A percentile compares a stretch with the other conserved stretches of the same genome.
Evolutionary conservation across 306 rosid species (phyloP).

Genomic region (Glycine latifolia): DNA sequence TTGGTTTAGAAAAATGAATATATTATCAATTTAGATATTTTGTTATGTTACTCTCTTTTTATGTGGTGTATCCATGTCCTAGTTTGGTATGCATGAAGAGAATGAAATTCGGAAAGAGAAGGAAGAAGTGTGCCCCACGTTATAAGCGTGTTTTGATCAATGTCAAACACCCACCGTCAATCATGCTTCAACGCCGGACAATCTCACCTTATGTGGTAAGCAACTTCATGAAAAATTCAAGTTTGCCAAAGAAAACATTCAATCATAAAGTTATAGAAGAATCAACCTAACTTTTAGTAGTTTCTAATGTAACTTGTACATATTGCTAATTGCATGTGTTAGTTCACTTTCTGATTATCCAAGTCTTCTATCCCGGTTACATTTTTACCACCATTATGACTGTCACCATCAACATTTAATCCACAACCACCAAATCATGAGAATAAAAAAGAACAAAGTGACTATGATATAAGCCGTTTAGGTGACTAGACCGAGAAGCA

Average conservation of each 20-base stretch:
- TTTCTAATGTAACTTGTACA: not conserved
- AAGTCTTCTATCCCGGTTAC: not conserved
- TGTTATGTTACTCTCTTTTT: too few species aligned
- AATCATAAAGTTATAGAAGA: not conserved
- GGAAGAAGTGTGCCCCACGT: too few species aligned
- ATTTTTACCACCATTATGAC: not conserved
- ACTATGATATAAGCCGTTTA: not conserved
- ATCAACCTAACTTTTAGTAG: not conserved
- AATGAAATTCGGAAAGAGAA: not conserved
- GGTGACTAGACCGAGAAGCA: not conserved
- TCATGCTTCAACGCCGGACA: not conserved
- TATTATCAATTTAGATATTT: too few species aligned
- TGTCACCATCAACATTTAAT: not conserved
- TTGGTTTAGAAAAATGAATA: too few species aligned
- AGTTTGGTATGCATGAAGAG: not conserved
- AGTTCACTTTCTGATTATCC: not conserved
- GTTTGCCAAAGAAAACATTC: not conserved
- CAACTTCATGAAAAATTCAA: not conserved
- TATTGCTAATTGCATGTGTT: not conserved
- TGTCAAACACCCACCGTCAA: not conserved
- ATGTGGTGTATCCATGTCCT: too few species aligned
- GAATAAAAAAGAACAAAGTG: not conserved
- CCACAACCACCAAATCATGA: not conserved
- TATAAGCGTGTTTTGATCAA: too few species aligned
- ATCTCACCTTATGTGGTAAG: not conserved